phyloP scores from a whole-genome alignment of 2,329 filamentous ascomycete species.

The Aspergillus texensis region DNA sequence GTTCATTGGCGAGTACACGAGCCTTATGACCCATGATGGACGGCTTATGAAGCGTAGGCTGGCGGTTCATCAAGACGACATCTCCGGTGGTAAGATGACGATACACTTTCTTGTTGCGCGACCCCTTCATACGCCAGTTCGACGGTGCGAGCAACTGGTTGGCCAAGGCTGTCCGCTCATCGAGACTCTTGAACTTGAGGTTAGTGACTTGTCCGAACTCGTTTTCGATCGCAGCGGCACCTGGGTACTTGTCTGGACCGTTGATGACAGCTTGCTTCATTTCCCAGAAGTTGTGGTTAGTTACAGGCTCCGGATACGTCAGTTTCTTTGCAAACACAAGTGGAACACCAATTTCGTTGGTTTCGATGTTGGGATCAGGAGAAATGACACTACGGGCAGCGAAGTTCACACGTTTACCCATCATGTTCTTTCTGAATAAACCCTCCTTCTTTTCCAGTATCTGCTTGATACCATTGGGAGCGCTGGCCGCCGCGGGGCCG shows the following conservation, averaged over 20 bases:
- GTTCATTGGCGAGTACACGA: slow-evolving; percentile 87
- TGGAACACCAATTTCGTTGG: slow-evolving; percentile 96
- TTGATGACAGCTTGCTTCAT: slow-evolving; percentile 96
- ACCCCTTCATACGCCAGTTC: slow-evolving; percentile 70
- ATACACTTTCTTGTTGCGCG: slow-evolving; percentile 93
- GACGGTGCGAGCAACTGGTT: slow-evolving; percentile 91
- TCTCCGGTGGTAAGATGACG: slow-evolving; percentile 95
- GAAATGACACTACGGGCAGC: slow-evolving; percentile 97
- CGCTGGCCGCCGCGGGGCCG: slow-evolving; percentile 73
- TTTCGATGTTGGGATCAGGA: slow-evolving; percentile 97
- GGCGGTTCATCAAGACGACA: slow-evolving; percentile 97
- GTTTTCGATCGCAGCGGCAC: slow-evolving; percentile 91
- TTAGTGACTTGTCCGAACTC: slow-evolving; percentile 91
- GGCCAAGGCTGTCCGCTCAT: slow-evolving; percentile 85
- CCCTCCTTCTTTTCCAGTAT: slow-evolving; percentile 98
- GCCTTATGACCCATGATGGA: slow-evolving; percentile 99
- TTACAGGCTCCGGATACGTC: slow-evolving; percentile 96
- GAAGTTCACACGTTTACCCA: slow-evolving; percentile 99
- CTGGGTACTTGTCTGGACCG: slow-evolving; percentile 89
- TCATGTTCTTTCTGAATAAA: slow-evolving; percentile 98
- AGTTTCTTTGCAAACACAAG: slow-evolving; percentile 97
- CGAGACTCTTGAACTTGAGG: slow-evolving; percentile 80
- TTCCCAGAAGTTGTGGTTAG: slow-evolving; percentile 94
- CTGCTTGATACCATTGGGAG: slow-evolving; percentile 96
- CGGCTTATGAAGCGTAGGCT: slow-evolving; percentile 95